Evolutionary conservation across 192 early-diverging fungal species (phyloP).

Genomic region (Linnemannia schmuckeri): DNA sequence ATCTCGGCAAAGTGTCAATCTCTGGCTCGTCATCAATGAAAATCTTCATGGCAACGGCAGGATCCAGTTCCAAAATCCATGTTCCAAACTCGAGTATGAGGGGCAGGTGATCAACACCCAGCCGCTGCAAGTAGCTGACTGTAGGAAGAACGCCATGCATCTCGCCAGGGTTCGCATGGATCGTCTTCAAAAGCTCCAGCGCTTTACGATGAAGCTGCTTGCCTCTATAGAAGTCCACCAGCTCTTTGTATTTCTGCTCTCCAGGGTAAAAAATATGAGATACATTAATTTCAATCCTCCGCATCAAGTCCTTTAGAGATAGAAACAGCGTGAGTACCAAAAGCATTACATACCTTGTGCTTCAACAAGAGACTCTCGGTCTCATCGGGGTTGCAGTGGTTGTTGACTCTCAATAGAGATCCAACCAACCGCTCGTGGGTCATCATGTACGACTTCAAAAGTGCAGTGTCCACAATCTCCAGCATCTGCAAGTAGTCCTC

Average conservation of each 20-base stretch:
- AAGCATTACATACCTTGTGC: constrained; percentile 65
- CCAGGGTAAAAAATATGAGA: background rate
- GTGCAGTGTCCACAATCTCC: constrained; percentile 87
- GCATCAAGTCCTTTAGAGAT: background rate
- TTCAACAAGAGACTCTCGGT: constrained; percentile 84
- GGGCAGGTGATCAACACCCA: constrained; percentile 83
- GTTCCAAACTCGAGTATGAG: constrained; percentile 86
- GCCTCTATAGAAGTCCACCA: constrained; percentile 95
- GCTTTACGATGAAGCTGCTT: constrained; percentile 93
- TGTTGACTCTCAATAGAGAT: constrained; percentile 88
- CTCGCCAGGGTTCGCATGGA: constrained; percentile 62
- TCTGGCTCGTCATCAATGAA: constrained; percentile 70
- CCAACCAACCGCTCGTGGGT: constrained; percentile 90
- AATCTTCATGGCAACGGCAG: constrained; percentile 77
- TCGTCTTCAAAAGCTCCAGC: constrained; percentile 80
- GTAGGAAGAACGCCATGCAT: constrained; percentile 75
- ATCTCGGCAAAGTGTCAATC: constrained; percentile 73
- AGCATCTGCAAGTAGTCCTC: constrained; percentile 58
- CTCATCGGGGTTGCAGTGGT: constrained; percentile 90
- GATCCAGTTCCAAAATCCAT: constrained; percentile 81
- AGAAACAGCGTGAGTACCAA: too few relatives aligned
- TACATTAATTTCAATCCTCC: background rate
- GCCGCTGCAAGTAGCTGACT: constrained; percentile 81
- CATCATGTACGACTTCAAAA: constrained; percentile 91
- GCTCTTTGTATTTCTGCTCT: constrained; percentile 81